Conservation (phyloP, 1,284 basidiomycete genomes). For the Papiliotrema nemorosa region DNA sequence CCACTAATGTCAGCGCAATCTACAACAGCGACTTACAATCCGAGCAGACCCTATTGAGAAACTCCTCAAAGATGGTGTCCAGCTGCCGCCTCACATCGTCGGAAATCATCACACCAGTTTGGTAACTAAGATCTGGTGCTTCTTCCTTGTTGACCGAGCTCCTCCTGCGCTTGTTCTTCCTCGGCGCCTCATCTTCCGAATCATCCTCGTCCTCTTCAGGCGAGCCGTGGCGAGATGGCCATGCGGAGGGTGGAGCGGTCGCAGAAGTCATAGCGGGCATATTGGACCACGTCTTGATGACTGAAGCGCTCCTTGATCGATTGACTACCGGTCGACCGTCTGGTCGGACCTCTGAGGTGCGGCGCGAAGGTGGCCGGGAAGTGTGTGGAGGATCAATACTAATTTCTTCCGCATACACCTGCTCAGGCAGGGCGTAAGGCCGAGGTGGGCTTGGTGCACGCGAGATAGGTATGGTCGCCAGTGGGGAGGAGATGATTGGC, state of each 20-base stretch:
- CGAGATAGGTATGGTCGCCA: constrained; percentile 37
- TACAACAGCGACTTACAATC: constrained; percentile 61
- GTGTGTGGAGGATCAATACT: constrained; percentile 1
- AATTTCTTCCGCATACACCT: constrained; percentile 14
- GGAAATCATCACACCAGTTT: constrained; percentile 34
- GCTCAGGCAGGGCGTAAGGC: constrained; percentile 17
- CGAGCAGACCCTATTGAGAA: constrained; percentile 82
- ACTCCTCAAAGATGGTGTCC: constrained; percentile 87
- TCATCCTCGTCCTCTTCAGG: constrained; percentile 38
- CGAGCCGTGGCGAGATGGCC: constrained; percentile 38
- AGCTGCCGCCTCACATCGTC: constrained; percentile 74
- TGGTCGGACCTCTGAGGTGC: constrained; percentile 25
- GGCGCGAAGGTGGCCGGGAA: constrained; percentile 10
- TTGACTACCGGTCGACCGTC: constrained; percentile 40
- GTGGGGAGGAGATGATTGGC: constrained; percentile 42
- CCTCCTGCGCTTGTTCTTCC: constrained; percentile 36
- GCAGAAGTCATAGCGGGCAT: constrained; percentile 25
- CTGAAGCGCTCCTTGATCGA: constrained; percentile 36
- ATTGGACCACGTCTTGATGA: constrained; percentile 24
- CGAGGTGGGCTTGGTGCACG: constrained; percentile 32
- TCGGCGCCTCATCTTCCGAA: constrained; percentile 35
- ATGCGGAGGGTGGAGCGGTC: constrained; percentile 41
- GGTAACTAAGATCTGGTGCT: constrained; percentile 10
- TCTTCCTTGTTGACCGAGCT: constrained; percentile 33
- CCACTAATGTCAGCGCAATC: constrained; percentile 59